Percentiles rank a stretch among this genome's conserved stretches.
Conservation (phyloP, 768 basidiomycete species). For the Lactarius psammicola region DNA sequence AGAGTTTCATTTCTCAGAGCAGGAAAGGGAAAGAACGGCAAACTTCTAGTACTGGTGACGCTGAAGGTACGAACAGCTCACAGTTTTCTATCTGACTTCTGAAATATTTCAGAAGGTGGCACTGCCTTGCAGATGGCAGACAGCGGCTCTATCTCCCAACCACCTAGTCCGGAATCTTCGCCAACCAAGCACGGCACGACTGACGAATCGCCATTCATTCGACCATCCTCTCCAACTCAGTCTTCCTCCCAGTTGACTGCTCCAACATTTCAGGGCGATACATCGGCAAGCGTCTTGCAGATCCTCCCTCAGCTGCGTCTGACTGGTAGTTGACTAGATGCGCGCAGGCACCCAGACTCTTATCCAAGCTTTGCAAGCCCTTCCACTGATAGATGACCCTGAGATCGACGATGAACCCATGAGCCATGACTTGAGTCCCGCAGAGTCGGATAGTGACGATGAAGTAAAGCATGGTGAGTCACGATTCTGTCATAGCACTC, state of each 20-base stretch:
- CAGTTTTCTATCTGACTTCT: neutral
- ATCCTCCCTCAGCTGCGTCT: constrained; percentile 17
- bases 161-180: constrained; percentile 12
- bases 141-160: constrained; percentile 13
- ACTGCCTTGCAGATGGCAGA: neutral
- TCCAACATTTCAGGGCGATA: constrained; percentile 60
- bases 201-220: constrained; percentile 68
- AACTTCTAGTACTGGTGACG: constrained; percentile 37
- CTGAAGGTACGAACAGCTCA: constrained; percentile 10
- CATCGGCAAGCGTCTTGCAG: constrained; percentile 54
- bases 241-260: constrained; percentile 45
- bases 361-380: constrained; percentile 83
- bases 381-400: constrained; percentile 70
- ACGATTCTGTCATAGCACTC: neutral
- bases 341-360: constrained; percentile 85
- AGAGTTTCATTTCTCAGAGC: constrained; percentile 55
- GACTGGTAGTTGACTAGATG: constrained; percentile 51
- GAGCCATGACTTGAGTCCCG: constrained; percentile 41
- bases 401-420: constrained; percentile 67
- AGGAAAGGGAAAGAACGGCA: constrained; percentile 52
- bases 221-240: constrained; percentile 65
- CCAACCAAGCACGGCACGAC: constrained; percentile 29
- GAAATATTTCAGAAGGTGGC: constrained; percentile 12
- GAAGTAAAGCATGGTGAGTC: constrained; percentile 44
- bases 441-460: constrained; percentile 65